Evolutionary conservation across 129 eudicot species (phyloP), one percentile per base, ranked within the genome.

Genomic region (Flaveria linearis): DNA sequence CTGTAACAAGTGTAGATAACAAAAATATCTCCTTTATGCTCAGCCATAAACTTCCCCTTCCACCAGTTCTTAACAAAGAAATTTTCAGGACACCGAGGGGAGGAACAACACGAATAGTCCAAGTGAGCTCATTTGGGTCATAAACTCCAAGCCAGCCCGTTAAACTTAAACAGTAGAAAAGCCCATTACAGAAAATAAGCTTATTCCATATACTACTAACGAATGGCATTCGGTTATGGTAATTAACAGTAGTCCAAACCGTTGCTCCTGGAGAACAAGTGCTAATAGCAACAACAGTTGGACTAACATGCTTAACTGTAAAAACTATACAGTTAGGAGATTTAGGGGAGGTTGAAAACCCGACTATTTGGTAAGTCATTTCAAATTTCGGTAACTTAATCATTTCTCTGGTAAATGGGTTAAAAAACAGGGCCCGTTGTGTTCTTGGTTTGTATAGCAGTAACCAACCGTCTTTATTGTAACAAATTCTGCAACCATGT

Each of bases 141-240:
- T 80, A 92, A 39, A 92, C 96, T 33, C 96, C 97, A 9, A 92
- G 85, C 97, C 96, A 92, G 23, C 97, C 97, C 13, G 96, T 92
- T 7, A 92, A 88, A 75, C 93, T 89, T 75, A 92, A 72, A 80
- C 96, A 92, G 68, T 89, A 89, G 73, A 92, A 89, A 4, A 82
- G 69, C 3, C 96, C 97, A 9, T 87, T 80, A 68, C 91, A 86
- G 80, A 82, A 92, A 68, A 89, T 93, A 67, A 89, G 83, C 81
- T 92, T 92, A 66, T 92, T 89, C 97, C 96, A 92, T 53, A 87
- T 86, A 70, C 97, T 92, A 81, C 96, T 92, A 4, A 92, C 97
- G 74, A 92, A 89, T 17, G 97, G 97, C 79, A 92, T 78, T 43
- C 96, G 91, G 61, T 92, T 92, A 18, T 84, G 96, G 86, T 84